Base-by-base conservation (phyloP, 2,329 filamentous ascomycete genomes). In the Akanthomyces muscarius region DNA sequence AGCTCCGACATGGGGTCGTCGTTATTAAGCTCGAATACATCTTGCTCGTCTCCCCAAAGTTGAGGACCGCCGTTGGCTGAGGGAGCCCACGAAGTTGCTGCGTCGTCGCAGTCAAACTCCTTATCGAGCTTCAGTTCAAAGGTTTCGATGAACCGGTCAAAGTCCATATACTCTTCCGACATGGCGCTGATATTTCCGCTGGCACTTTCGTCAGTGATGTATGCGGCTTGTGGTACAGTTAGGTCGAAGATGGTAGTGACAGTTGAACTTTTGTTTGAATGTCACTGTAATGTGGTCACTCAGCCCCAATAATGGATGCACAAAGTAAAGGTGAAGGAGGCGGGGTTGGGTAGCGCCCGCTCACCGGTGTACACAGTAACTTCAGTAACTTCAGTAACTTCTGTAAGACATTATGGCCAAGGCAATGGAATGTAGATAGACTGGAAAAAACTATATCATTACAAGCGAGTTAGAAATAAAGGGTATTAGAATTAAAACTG, bases 131-230 rank as follows among this genome's bases (percentile, higher is more conserved):
- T 60, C 45, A 60, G 33, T 30, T 60, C 36, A 51, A 42, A 60
- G 28, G 57, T 60, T 11, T 42, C 33, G 57, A 60, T 51, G 21
- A 60, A 60, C 45, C 57, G 45, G 36, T 51, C 57, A 60, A 60
- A 60, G 57, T 60, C 57, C 45, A 60, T 60, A 21, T 51, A 60
- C n/a, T 60, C 57, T 51, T 51, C 57, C 36, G 45, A 6, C 57
- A 60, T 60, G 54, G 54, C 28, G 42, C 18, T 36, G 4, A 23
- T 47, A 8, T 21, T 38, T 45, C 42, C 47, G 25, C 25, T 30
- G 25, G 21, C 13, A 38, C 28, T 23, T 21, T 21, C 21, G 21
- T 21, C 21, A 21, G 21, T 21, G 21, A 21, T 21, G 21, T 21
- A 21, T 21, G 21, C 21, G 21, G 21, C 21, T 21, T 21, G 21